Evolutionary conservation across 306 rosid species (phyloP).

Genomic region (Bauhinia variegata): DNA sequence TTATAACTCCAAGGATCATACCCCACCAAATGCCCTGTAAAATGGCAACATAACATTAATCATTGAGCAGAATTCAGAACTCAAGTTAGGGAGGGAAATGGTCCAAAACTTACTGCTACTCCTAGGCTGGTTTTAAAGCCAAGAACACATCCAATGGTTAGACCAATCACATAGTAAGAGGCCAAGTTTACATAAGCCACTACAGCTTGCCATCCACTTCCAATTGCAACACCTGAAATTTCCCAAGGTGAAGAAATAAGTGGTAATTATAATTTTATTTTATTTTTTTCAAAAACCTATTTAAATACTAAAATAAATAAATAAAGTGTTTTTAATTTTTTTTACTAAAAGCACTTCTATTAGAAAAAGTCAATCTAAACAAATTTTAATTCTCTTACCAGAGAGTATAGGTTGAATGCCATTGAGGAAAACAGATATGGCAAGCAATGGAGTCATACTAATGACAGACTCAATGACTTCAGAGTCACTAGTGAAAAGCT

Average conservation of each 20-base stretch:
- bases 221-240: conserved; percentile 56
- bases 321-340: too few species aligned
- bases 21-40: conserved; percentile 61
- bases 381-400: conserved; percentile 25
- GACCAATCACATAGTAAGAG: conserved; percentile 51
- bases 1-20: conserved; percentile 50
- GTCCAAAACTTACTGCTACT: conserved; percentile 46
- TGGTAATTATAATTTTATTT: too few species aligned
- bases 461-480: conserved; percentile 46
- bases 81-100: neutral
- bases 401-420: conserved; percentile 59
- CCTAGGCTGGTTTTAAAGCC: conserved; percentile 46
- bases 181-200: conserved; percentile 55
- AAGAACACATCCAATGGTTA: conserved; percentile 59
- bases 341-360: too few species aligned
- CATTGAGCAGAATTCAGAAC: neutral
- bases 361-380: too few species aligned
- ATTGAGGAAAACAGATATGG: conserved; percentile 49
- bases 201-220: conserved; percentile 61
- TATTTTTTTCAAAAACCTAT: too few species aligned
- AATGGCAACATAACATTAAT: neutral
- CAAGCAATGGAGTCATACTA: conserved; percentile 48
- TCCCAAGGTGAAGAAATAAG: neutral
- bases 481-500: conserved; percentile 43
- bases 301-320: too few species aligned